Conservation (phyloP, 768 basidiomycete species). For the Postia placenta region DNA sequence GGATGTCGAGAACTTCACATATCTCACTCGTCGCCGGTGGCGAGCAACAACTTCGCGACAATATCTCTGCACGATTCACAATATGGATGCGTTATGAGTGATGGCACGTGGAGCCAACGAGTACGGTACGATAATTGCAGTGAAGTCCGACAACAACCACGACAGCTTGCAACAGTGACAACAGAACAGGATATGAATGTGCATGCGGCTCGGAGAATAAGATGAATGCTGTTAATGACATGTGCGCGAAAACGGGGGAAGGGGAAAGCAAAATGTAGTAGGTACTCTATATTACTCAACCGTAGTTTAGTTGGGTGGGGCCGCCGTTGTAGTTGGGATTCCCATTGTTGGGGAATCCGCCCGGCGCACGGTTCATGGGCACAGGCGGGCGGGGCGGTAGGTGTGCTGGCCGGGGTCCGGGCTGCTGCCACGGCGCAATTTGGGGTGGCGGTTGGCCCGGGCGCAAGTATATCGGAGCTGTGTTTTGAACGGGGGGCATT, state of each 20-base stretch:
- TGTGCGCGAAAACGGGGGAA: too few species aligned
- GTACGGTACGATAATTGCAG: background rate
- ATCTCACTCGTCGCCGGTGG: too few species aligned
- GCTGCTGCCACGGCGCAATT: constrained; percentile 12
- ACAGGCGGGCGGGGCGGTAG: constrained; percentile 16
- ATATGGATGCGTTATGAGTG: too few species aligned
- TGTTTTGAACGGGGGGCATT: constrained; percentile 6
- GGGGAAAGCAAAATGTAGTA: background rate
- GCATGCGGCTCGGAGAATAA: too few species aligned
- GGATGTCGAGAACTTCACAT: too few species aligned
- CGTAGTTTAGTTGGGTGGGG: constrained; percentile 24
- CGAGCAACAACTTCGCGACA: too few species aligned
- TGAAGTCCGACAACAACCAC: background rate
- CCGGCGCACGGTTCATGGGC: constrained; percentile 10
- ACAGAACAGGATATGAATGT: background rate
- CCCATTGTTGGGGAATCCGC: constrained; percentile 8
- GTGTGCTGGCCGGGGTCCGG: constrained; percentile 6
- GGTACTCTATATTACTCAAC: constrained; percentile 12
- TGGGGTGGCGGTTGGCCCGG: constrained; percentile 18
- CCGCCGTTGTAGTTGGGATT: constrained; percentile 14
- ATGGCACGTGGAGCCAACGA: too few species aligned
- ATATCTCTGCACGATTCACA: too few species aligned
- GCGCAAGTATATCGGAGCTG: constrained; percentile 13
- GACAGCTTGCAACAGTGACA: background rate
- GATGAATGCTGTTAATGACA: too few species aligned